Base-by-base conservation (phyloP, 805 yeast genomes). In the Nakazawaea holstii region DNA sequence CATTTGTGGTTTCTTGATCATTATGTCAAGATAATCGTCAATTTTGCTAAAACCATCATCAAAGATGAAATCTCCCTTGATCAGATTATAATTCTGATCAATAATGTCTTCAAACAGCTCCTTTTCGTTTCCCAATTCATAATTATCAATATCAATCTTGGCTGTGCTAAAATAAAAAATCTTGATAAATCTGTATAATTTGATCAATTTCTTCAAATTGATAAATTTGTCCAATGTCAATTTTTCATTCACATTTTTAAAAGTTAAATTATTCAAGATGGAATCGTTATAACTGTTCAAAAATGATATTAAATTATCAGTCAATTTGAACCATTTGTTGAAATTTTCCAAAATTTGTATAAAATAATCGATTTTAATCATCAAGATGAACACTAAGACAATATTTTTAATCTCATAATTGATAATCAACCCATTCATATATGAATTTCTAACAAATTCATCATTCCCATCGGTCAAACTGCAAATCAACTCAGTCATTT, bases 151-250 rank as follows among this genome's bases (percentile, higher is more conserved):
- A 54, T 74, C 78, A 35, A 78, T 71, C 1, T 74, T 65, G 36
- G 76, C 75, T 1, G 82, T 76, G 10, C 80, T 69, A 49, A 64
- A 70, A 55, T 64, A 77, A 45, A 73, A 68, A 13, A 69, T 54
- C 50, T 62, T 55, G 51, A 66, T 53, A 41, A 61, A 52, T 59
- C 65, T 49, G 52, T 61, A 57, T 73, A 67, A 64, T 24, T 51
- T 43, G 35, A 59, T 40, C 44, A 28, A 65, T 43, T 35, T 51
- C 50, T 20, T 50, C 52, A 37, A 62, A 37, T 39, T 58, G 49
- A 15, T 38, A 24, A 39, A 49, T 14, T 43, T 46, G 43, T 62
- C 65, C 40, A 41, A 14, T 4, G 47, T 43, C 28, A 58, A 41
- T 32, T 56, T 49, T 15, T 53, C 49, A 36, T 58, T 46, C 6